Base-by-base conservation (phyloP, 352 stramenopile genomes). In the Globisporangium cystogenes region DNA sequence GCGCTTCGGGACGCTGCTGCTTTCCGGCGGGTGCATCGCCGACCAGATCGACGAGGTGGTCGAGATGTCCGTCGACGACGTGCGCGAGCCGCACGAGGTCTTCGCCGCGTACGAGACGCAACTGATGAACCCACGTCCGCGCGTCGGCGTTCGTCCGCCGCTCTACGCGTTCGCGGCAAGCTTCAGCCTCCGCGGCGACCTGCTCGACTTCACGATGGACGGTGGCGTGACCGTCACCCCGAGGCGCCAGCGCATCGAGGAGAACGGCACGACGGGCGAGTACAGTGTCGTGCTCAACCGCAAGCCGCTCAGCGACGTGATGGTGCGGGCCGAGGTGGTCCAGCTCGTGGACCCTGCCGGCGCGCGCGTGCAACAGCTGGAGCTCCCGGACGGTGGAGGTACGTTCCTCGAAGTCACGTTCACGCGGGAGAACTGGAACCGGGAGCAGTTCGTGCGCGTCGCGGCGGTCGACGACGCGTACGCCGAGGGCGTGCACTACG, bases 271-370 rank as follows among this genome's bases (percentile, higher is more conserved):
- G 0, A 51, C 74, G 8, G 78, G 78, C 8, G 70, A 85, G 43
- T 92, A 88, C 61, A 68, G 64, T 0, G 60, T 92, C 36, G 76
- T 90, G 18, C 53, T 92, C 20, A 92, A 92, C 37, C 74, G 76
- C 5, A 63, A 76, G 27, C 81, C 81, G 4, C 62, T 87, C 0
- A 59, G 67, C 4, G 51, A 76, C 47, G 81, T 92, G 1, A 68
- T 52, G 0, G 52, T 92, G 16, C 51, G 54, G 10, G 75, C 75
- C 0, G 37, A 68, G 10, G 68, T 85, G n/a, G 65, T 86, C 0
- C 64, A 61, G 8, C 43, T 79, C 0, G 26, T 49, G 0, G 54
- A 87, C 18, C 65, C 69, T 4, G 65, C 36, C 23, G 31, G 53
- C 6, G 21, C 63, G 12, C 18, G 18, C 0, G 55, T 86, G n/a